Evolutionary conservation across 2,329 filamentous ascomycete species (phyloP), one percentile per base, ranked within the genome.

Genomic region (Penicillium concentricum): DNA sequence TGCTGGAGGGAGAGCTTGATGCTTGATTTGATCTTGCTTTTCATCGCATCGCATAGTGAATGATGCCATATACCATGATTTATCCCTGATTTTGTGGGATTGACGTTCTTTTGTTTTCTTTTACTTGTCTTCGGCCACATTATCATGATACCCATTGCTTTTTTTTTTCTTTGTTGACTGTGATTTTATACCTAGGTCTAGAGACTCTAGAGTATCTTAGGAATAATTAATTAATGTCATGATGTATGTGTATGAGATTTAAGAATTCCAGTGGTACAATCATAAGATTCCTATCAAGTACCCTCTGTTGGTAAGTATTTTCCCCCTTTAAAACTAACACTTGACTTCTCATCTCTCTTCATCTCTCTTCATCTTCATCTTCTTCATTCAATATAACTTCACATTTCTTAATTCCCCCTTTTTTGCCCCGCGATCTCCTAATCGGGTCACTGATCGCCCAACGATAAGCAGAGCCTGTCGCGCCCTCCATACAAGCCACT

Each of bases 1-100:
- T 90, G 4, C 78, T 96, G 30, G 90, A 93, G 63, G 90, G 90
- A 5, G 76, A 86, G 57, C 82, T 87, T 61, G 80, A 79, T 62
- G 61, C 65, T 63, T 72, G 51, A 67, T 58, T 16, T 55, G 48
- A 30, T 47, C 35, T 44, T 30, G n/a, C 50, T 44, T 44, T 13
- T 46, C 3, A 39, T 54, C 32, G 13, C 28, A 38, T 54, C 24
- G 39, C 35, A 42, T 52, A 22, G 38, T 26, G 22, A 16, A 58
- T 32, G 38, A 53, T 60, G 50, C 49, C 44, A 34, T 26, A 51
- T 60, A 47, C 47, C 54, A 44, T 39, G 52, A 44, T 51, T 39
- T 20, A 41, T 39, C 26, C 30, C 38, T 22, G 26, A 20, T 41
- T 28, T 28, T 42, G 46, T 20, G 47, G 15, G 32, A 39, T 51